Evolutionary conservation across 2,329 filamentous ascomycete species (phyloP).

Genomic region (Orbilia brochopaga): DNA sequence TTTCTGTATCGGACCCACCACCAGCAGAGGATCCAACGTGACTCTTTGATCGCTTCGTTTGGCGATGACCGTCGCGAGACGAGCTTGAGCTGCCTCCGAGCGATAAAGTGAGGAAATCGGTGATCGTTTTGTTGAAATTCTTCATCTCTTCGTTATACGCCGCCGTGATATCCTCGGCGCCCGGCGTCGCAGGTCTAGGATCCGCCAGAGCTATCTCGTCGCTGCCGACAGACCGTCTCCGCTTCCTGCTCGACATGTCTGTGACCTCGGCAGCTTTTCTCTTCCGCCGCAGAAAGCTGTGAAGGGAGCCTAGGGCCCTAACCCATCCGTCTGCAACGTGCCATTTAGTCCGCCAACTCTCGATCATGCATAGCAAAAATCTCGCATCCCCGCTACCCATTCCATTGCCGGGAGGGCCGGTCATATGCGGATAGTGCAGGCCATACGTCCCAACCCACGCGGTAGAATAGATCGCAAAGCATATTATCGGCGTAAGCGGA

Average conservation of each 20-base stretch:
- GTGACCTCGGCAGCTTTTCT: constrained; percentile 39
- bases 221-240: constrained; percentile 40
- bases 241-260: constrained; percentile 45
- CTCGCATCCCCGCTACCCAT: constrained; percentile 53
- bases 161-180: constrained; percentile 25
- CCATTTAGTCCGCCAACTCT: constrained; percentile 53
- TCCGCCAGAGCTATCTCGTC: constrained; percentile 32
- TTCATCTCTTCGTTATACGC: constrained; percentile 47
- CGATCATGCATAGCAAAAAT: constrained; percentile 49
- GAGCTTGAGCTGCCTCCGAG: constrained; percentile 21
- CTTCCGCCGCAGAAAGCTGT: constrained; percentile 41
- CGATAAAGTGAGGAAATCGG: constrained; percentile 41
- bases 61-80: constrained; percentile 41
- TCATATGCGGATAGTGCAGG: constrained; percentile 72
- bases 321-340: constrained; percentile 53
- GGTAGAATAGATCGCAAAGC: constrained; percentile 72
- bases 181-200: constrained; percentile 17
- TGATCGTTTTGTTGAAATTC: constrained; percentile 50
- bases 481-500: constrained; percentile 71
- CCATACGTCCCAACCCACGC: constrained; percentile 72
- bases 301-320: constrained; percentile 51
- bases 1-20: constrained; percentile 43
- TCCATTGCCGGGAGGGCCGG: constrained; percentile 48
- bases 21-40: constrained; percentile 38
- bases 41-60: constrained; percentile 43